Conservation (phyloP, 306 rosid genomes). For the barrel medic (Medicago truncatula) region DNA sequence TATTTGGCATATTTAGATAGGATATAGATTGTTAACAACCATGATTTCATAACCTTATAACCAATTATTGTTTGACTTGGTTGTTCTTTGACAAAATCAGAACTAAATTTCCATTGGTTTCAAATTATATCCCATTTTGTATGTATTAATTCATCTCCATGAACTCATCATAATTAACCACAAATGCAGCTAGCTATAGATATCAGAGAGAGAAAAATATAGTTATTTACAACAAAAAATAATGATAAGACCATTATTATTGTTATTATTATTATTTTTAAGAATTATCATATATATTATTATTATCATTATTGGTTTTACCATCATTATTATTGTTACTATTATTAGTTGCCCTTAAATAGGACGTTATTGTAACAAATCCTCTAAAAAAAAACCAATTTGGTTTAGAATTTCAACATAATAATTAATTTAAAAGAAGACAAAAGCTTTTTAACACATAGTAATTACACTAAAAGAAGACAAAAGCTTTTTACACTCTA, state of each 20-base stretch:
- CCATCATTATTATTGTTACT: too few species aligned
- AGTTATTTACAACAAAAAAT: not conserved
- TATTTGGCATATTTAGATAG: constrained; percentile 7
- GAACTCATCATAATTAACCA: not conserved
- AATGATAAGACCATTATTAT: not conserved
- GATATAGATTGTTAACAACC: constrained; percentile 4
- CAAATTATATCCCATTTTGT: not conserved
- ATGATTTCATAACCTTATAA: constrained; percentile 7
- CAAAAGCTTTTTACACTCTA: too few species aligned
- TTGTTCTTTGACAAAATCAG: constrained; percentile 28
- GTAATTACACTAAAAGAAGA: too few species aligned
- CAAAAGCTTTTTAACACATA: too few species aligned
- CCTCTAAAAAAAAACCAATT: too few species aligned
- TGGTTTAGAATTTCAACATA: too few species aligned
- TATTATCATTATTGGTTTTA: not conserved
- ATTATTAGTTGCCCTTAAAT: too few species aligned
- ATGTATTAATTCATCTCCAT: not conserved
- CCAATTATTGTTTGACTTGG: constrained; percentile 43
- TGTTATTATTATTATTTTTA: too few species aligned
- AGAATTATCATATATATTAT: too few species aligned
- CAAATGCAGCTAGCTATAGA: not conserved
- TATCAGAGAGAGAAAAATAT: not conserved
- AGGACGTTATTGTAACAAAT: too few species aligned
- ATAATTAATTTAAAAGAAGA: too few species aligned
- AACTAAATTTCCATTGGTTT: constrained; percentile 24